Evolutionary conservation across 768 basidiomycete species (phyloP).

Genomic region (Mycena chlorophos): DNA sequence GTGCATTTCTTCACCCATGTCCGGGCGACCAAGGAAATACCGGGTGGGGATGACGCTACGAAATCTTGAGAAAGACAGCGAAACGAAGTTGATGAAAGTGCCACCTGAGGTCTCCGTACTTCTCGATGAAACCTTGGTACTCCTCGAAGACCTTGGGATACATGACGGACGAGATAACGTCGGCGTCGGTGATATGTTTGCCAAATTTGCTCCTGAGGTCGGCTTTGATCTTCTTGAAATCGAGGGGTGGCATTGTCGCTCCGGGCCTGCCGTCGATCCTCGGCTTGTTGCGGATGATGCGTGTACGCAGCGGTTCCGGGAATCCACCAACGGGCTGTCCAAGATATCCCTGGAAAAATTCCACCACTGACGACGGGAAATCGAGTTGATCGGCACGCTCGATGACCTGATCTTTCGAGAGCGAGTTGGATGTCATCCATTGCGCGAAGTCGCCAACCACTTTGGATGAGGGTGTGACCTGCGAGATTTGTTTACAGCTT

Average conservation of each 20-base stretch:
- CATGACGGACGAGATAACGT: slow-evolving; percentile 96
- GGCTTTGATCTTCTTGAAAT: slow-evolving; percentile 95
- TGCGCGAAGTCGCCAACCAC: slow-evolving; percentile 99
- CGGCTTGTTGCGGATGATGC: slow-evolving; percentile 90
- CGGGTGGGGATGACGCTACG: slow-evolving; percentile 92
- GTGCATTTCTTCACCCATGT: slow-evolving; percentile 93
- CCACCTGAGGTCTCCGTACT: slow-evolving; percentile 91
- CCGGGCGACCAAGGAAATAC: slow-evolving; percentile 93
- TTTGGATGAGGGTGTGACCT: slow-evolving; percentile 98
- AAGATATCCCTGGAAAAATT: slow-evolving; percentile 99
- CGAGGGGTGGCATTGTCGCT: slow-evolving; percentile 78
- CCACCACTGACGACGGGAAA: slow-evolving; percentile 95
- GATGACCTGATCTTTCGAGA: slow-evolving; percentile 84
- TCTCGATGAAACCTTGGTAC: slow-evolving; percentile 91
- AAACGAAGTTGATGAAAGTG: slow-evolving; percentile 1
- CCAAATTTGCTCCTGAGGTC: slow-evolving; percentile 93
- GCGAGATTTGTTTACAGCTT: not conserved
- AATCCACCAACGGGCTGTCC: slow-evolving; percentile 98
- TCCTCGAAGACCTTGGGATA: slow-evolving; percentile 99
- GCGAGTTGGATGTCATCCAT: slow-evolving; percentile 95
- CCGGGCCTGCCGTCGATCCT: slow-evolving; percentile 95
- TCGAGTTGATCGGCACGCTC: slow-evolving; percentile 87
- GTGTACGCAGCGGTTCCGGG: slow-evolving; percentile 92
- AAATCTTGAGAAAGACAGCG: slow-evolving; percentile 17
- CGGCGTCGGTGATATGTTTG: slow-evolving; percentile 88